Percentiles rank a stretch among this genome's conserved stretches.
Evolutionary conservation across 805 yeast genomes (phyloP).

Genomic region (Isabelozyma rhagii): DNA sequence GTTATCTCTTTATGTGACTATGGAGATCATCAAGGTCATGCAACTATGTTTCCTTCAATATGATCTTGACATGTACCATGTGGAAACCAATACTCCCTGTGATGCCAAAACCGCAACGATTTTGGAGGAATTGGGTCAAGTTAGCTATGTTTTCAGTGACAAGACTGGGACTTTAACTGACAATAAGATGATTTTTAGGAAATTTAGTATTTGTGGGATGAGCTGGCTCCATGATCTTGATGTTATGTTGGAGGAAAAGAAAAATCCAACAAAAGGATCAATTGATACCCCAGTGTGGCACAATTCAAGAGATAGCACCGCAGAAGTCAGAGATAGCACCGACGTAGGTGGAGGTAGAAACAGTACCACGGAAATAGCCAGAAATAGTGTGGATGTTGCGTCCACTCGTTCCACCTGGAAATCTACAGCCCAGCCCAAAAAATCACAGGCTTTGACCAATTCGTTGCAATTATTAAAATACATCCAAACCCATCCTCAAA

Average conservation of each 20-base stretch:
- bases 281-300: too few species aligned
- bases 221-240: slow-evolving; percentile 85
- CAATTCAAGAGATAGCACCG: neutral
- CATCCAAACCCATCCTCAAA: slow-evolving; percentile 68
- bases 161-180: slow-evolving; percentile 98
- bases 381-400: slow-evolving; percentile 30
- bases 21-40: slow-evolving; percentile 90
- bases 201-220: slow-evolving; percentile 81
- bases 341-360: slow-evolving; percentile 4
- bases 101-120: slow-evolving; percentile 95
- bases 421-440: slow-evolving; percentile 46
- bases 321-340: neutral
- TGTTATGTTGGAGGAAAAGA: slow-evolving; percentile 22
- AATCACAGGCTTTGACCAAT: slow-evolving; percentile 39
- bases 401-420: slow-evolving; percentile 38
- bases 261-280: neutral
- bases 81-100: slow-evolving; percentile 81
- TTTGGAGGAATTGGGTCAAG: slow-evolving; percentile 95
- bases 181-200: slow-evolving; percentile 87
- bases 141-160: slow-evolving; percentile 90
- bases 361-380: slow-evolving; percentile 30
- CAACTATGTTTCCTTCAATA: slow-evolving; percentile 79
- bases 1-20: slow-evolving; percentile 87
- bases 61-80: slow-evolving; percentile 94
- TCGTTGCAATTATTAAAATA: slow-evolving; percentile 65